Conservation (phyloP, 2,329 filamentous ascomycete species). For the Cordyceps tenuipes region DNA sequence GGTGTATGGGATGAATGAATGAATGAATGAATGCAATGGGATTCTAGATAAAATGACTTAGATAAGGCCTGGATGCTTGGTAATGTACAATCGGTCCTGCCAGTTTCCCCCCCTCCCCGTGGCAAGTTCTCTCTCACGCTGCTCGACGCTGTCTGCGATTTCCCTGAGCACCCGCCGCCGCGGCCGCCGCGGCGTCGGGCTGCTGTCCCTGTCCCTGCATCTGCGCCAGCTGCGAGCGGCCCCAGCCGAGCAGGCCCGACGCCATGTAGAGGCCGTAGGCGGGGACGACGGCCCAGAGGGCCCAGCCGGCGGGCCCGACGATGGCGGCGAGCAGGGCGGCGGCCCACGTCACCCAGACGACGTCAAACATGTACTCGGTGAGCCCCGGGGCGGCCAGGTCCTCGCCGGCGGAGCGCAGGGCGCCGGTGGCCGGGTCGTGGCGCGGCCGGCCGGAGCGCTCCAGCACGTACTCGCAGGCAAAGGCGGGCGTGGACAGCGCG, state of each 20-base stretch:
- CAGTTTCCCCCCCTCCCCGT: too few species aligned
- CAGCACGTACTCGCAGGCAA: constrained; percentile 76
- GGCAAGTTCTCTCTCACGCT: constrained; percentile 29
- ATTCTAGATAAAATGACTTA: too few species aligned
- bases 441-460: constrained; percentile 76
- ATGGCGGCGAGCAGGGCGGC: constrained; percentile 63
- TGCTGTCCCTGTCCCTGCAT: constrained; percentile 31
- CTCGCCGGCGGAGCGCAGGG: constrained; percentile 72
- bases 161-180: constrained; percentile 28
- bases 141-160: constrained; percentile 49
- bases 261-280: constrained; percentile 49
- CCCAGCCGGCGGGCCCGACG: constrained; percentile 69
- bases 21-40: too few species aligned
- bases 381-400: constrained; percentile 80
- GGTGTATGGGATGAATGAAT: too few species aligned
- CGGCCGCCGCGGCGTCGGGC: constrained; percentile 21
- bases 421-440: constrained; percentile 53
- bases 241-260: constrained; percentile 44
- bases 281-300: constrained; percentile 46
- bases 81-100: too few species aligned
- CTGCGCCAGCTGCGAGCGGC: constrained; percentile 43
- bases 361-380: constrained; percentile 98
- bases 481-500: constrained; percentile 63
- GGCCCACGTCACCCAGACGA: constrained; percentile 89
- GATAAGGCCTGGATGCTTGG: too few species aligned